Conservation (phyloP, 192 early-diverging fungal species). For the Jimgerdemannia flammicorona region DNA sequence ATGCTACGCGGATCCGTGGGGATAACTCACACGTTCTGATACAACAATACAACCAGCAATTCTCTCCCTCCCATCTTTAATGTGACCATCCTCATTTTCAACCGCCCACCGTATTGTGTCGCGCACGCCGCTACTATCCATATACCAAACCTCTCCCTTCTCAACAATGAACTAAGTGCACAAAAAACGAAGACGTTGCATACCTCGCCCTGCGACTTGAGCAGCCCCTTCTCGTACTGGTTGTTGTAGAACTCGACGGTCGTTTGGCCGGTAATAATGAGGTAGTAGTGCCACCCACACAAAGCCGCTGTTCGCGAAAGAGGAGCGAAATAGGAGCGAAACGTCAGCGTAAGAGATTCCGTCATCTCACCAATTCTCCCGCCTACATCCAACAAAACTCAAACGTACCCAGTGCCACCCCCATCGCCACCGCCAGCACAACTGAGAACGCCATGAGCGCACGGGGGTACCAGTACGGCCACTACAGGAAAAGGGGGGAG, state of each 20-base stretch:
- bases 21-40: too few relatives aligned
- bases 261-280: conserved; percentile 53
- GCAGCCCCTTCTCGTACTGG: conserved; percentile 41
- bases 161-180: too few relatives aligned
- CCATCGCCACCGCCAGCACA: conserved; percentile 51
- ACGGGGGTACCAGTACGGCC: conserved; percentile 52
- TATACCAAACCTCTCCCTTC: too few relatives aligned
- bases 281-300: conserved; percentile 55
- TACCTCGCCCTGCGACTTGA: conserved; percentile 46
- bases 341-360: neutral
- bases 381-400: too few relatives aligned
- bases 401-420: conserved; percentile 37
- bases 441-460: conserved; percentile 45
- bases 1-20: too few relatives aligned
- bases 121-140: too few relatives aligned
- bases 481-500: neutral
- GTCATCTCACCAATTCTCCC: too few relatives aligned
- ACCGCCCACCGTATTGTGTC: too few relatives aligned
- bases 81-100: too few relatives aligned
- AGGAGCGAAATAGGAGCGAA: neutral
- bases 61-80: too few relatives aligned
- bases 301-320: conserved; percentile 32
- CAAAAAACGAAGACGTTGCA: neutral
- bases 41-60: too few relatives aligned
- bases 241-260: conserved; percentile 64